A percentile compares a stretch with the other conserved stretches of the same genome.
phyloP scores from a whole-genome alignment of 139 green algal genomes.

The Mesotaenium endlicherianum region DNA sequence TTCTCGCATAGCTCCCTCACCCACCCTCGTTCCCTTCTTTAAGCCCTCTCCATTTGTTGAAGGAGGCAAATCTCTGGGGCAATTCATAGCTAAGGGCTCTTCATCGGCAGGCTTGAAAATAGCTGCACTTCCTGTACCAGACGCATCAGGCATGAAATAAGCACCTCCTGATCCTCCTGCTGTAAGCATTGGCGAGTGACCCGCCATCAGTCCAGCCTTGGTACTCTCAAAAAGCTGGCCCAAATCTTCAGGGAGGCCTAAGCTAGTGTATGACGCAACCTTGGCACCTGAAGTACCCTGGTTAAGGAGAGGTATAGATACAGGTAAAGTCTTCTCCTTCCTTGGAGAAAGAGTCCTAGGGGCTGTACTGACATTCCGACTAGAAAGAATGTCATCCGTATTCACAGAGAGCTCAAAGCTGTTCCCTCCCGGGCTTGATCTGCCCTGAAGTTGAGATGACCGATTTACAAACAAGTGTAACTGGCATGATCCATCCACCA shows the following conservation, averaged over 20 bases:
- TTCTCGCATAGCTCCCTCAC: constrained; percentile 76
- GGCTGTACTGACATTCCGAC: not conserved
- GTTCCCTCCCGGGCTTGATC: not conserved
- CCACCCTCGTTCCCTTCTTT: constrained; percentile 85
- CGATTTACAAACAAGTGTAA: not conserved
- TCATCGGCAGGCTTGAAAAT: constrained; percentile 83
- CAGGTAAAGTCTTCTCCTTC: too few species aligned
- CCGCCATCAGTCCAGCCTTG: not conserved
- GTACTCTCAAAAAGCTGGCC: not conserved
- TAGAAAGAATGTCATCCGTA: not conserved
- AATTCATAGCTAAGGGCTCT: constrained; percentile 72
- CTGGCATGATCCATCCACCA: not conserved
- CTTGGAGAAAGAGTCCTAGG: too few species aligned
- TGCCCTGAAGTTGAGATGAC: not conserved
- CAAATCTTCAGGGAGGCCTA: not conserved
- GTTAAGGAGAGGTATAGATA: not conserved
- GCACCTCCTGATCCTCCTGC: constrained; percentile 60
- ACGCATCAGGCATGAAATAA: constrained; percentile 55
- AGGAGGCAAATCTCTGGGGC: constrained; percentile 54
- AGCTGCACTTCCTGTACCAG: not conserved
- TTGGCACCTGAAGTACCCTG: not conserved
- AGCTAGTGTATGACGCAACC: not conserved
- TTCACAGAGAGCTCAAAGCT: constrained; percentile 6
- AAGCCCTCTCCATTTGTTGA: constrained; percentile 60
- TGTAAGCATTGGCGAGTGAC: constrained; percentile 58